Percentiles rank a stretch among this genome's conserved stretches.
phyloP scores from a whole-genome alignment of 768 basidiomycete species.

The Termitomyces sp. region DNA sequence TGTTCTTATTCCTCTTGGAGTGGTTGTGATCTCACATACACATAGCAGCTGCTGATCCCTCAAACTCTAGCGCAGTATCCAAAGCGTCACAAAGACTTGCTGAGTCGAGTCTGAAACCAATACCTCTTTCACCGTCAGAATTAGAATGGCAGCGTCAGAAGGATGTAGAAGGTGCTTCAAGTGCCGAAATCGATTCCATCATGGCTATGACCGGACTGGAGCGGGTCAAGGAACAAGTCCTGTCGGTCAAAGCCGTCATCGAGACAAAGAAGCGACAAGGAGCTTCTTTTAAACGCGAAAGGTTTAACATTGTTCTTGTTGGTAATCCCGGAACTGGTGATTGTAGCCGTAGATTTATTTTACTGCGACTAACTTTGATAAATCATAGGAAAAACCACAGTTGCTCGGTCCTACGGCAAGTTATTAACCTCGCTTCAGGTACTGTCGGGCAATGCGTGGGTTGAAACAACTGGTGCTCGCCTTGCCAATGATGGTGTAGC shows the following conservation, averaged over 20 bases:
- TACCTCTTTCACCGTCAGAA: not conserved
- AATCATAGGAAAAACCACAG: not conserved
- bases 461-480: constrained; percentile 62
- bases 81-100: not conserved
- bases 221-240: not conserved
- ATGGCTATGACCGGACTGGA: constrained; percentile 1
- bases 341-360: not conserved
- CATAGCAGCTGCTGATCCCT: not conserved
- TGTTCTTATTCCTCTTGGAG: not conserved
- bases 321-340: not conserved
- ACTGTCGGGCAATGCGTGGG: constrained; percentile 48
- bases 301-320: not conserved
- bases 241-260: not conserved
- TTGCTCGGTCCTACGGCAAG: constrained; percentile 40
- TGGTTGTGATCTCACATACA: not conserved
- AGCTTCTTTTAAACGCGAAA: not conserved
- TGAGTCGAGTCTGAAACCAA: not conserved
- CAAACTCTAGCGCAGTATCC: not conserved
- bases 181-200: not conserved
- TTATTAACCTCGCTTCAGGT: constrained; percentile 54
- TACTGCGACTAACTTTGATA: not conserved
- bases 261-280: constrained; percentile 1
- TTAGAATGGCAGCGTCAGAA: constrained; percentile 1
- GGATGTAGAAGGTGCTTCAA: not conserved
- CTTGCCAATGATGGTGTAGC: constrained; percentile 54